Base-by-base conservation (phyloP, 441 rosid genomes). In the Isatis lusitanica region DNA sequence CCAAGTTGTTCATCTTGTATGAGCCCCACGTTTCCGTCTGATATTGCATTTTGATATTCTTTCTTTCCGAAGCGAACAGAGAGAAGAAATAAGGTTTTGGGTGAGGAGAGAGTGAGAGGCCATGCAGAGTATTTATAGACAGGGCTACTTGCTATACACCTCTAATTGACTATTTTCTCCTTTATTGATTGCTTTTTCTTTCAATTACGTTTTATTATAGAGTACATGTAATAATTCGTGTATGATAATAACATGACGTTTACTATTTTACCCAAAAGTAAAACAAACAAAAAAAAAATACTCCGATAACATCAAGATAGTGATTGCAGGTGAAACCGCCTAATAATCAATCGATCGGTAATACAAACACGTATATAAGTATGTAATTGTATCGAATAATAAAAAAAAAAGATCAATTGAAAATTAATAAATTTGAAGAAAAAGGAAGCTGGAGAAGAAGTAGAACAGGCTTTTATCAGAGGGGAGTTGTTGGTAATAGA, bases 401-500 rank as follows among this genome's bases (percentile, higher is more conserved):
- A 4, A 6, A 10, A 60, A 46, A 7, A 12, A 46, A 4, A 5
- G n/a, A 4, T 12, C 5, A 58, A 36, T 4, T 18, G 50, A 30
- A 60, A 46, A 17, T 26, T 9, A 62, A 39, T 17, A n/a, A 43
- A 67, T 18, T 0, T 9, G 55, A 47, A 55, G 52, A 62, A 42
- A 56, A 31, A 40, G 5, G 17, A 43, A 31, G 50, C 30, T 16
- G 58, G 74, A 81, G 81, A 81, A 2, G 61, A 71, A 55, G 57
- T 12, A 17, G 63, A 44, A 61, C 86, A 84, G 85, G 83, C 87
- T 84, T 75, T 84, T 82, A 53, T 74, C 79, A 72, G 74, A 64
- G 57, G 67, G 38, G 77, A 68, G 82, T 80, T 74, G 80, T 78
- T 82, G 84, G 86, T 66, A 62, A 81, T 73, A 80, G 86, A 84